Percentiles rank a stretch among this genome's conserved stretches.
Conservation (phyloP, 306 rosid species). For the Cucumis cinereus region DNA sequence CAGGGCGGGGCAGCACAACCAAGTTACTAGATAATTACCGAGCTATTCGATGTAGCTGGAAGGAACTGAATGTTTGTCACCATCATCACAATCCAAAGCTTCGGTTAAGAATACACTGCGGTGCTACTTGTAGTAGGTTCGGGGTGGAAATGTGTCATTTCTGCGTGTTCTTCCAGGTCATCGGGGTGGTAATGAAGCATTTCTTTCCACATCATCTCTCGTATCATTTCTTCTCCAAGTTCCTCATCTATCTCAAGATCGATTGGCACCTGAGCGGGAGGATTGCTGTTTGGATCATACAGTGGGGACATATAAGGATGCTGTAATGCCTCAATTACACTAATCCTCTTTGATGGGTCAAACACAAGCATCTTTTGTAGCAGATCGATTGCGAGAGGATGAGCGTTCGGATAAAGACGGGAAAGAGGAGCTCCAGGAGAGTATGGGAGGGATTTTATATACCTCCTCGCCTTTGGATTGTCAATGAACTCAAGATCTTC, state of each 20-base stretch:
- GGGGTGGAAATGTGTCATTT: slow-evolving; percentile 23
- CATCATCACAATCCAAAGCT: background rate
- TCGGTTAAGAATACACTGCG: background rate
- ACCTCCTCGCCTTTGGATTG: slow-evolving; percentile 70
- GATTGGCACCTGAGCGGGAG: slow-evolving; percentile 68
- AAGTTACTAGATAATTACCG: background rate
- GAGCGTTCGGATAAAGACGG: slow-evolving; percentile 57
- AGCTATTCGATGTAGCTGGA: background rate
- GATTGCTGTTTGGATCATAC: slow-evolving; percentile 61
- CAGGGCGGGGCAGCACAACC: background rate
- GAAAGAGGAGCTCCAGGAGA: slow-evolving; percentile 55
- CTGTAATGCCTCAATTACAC: slow-evolving; percentile 69
- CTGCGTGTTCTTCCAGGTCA: slow-evolving; percentile 20
- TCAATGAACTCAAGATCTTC: slow-evolving; percentile 80
- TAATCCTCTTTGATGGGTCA: slow-evolving; percentile 85
- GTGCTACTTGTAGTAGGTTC: background rate
- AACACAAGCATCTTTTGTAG: slow-evolving; percentile 87
- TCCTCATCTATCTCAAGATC: slow-evolving; percentile 91
- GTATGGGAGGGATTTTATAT: slow-evolving; percentile 48
- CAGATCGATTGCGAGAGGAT: slow-evolving; percentile 72
- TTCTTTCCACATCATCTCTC: slow-evolving; percentile 96
- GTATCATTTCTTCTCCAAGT: slow-evolving; percentile 82
- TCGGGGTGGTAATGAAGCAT: slow-evolving; percentile 89
- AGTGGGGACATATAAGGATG: slow-evolving; percentile 85
- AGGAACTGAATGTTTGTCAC: background rate